phyloP scores from a whole-genome alignment of 2,329 filamentous ascomycete genomes.

The Pleurostoma richardsiae region DNA sequence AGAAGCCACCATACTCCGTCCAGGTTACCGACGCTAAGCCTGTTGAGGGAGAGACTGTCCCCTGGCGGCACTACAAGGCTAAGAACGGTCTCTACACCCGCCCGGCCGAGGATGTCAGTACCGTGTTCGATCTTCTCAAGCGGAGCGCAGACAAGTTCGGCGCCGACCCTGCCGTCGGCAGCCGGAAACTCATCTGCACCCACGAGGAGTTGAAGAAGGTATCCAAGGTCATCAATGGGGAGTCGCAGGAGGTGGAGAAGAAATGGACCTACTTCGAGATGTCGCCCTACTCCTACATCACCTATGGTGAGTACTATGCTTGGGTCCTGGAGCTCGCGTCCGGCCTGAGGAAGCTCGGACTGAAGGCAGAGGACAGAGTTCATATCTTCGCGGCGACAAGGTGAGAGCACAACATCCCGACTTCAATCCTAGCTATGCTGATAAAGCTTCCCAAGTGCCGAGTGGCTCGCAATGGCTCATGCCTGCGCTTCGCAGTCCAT shows the following conservation, averaged over 20 bases:
- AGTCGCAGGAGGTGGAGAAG: constrained; percentile 77
- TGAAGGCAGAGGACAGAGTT: constrained; percentile 61
- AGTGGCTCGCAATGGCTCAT: constrained; percentile 83
- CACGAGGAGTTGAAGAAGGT: constrained; percentile 86
- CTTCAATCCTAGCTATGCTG: too few relatives aligned
- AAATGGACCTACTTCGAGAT: constrained; percentile 90
- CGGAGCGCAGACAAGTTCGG: constrained; percentile 60
- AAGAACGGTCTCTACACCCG: constrained; percentile 64
- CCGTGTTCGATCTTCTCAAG: constrained; percentile 73
- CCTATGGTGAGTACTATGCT: constrained; percentile 74
- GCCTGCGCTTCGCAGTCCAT: constrained; percentile 77
- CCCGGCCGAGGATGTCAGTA: constrained; percentile 66
- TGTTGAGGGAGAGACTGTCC: constrained; percentile 77
- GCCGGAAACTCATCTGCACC: constrained; percentile 67
- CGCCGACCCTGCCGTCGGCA: constrained; percentile 62
- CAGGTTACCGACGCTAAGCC: constrained; percentile 65
- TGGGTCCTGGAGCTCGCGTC: constrained; percentile 64
- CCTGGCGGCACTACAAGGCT: constrained; percentile 66
- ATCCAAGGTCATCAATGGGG: constrained; percentile 80
- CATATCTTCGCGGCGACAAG: constrained; percentile 78
- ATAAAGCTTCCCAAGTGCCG: constrained; percentile 42
- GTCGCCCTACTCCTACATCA: constrained; percentile 69
- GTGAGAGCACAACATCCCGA: constrained; percentile 42
- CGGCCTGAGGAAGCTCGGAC: constrained; percentile 69
- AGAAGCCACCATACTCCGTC: constrained; percentile 70